These are phyloP conservation scores for Zalaria obscura DNA, from an alignment of 2,329 filamentous ascomycete genomes.

Conservation along the genomic window DNA sequence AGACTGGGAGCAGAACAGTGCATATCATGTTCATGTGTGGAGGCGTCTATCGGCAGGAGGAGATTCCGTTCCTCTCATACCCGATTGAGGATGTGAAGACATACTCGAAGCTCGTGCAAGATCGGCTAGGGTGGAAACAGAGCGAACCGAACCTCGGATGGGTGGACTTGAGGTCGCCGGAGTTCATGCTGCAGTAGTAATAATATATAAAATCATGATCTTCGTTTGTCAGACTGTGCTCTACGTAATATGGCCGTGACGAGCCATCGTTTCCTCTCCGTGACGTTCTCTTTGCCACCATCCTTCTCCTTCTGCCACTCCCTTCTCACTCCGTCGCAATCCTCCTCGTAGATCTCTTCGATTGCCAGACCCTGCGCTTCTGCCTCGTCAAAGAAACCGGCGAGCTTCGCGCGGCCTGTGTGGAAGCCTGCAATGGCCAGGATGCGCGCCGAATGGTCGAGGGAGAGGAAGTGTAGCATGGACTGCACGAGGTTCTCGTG, in stretches of 20 bases:
- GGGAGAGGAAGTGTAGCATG: conserved; percentile 46
- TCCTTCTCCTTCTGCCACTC: conserved; percentile 42
- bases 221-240: not conserved
- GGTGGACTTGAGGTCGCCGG: too few relatives aligned
- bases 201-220: too few relatives aligned
- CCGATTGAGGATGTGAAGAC: too few relatives aligned
- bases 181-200: too few relatives aligned
- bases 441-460: conserved; percentile 32
- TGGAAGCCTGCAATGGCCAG: conserved; percentile 61
- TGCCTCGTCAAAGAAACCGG: conserved; percentile 49
- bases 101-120: too few relatives aligned
- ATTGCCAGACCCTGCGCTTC: conserved; percentile 39
- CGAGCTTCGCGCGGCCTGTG: conserved; percentile 51
- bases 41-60: too few relatives aligned
- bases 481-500: conserved; percentile 52
- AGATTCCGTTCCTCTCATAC: too few relatives aligned
- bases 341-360: conserved; percentile 54
- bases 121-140: too few relatives aligned
- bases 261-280: conserved; percentile 56
- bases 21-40: too few relatives aligned
- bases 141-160: too few relatives aligned
- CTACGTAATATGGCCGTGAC: conserved; percentile 36
- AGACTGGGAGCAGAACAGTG: too few relatives aligned
- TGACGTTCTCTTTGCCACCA: conserved; percentile 46
- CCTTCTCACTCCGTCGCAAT: conserved; percentile 49